Percentiles rank a stretch among this genome's conserved stretches.
These are phyloP conservation scores for Tetrapisispora fleetii DNA, from an alignment of 805 yeast genomes.

Conservation along the genomic window DNA sequence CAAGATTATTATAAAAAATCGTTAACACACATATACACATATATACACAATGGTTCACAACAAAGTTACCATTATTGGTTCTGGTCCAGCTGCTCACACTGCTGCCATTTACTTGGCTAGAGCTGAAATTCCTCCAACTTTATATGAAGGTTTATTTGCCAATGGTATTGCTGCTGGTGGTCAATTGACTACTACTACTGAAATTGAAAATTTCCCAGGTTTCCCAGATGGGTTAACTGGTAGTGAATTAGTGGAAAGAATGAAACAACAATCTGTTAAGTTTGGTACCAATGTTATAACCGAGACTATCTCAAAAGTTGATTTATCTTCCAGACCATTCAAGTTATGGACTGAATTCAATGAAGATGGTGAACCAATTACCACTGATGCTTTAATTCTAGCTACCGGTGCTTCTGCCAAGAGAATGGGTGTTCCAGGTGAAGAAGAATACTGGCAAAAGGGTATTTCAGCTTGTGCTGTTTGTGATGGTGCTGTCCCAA, in stretches of 20 bases:
- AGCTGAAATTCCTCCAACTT: constrained; percentile 88
- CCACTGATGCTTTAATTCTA: constrained; percentile 83
- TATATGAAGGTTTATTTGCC: constrained; percentile 92
- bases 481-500: constrained; percentile 98
- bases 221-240: constrained; percentile 92
- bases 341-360: constrained; percentile 94
- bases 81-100: constrained; percentile 99
- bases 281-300: constrained; percentile 93
- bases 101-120: constrained; percentile 96
- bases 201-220: constrained; percentile 97
- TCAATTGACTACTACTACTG: constrained; percentile 96
- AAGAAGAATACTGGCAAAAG: constrained; percentile 96
- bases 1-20: no score
- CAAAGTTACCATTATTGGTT: constrained; percentile 81
- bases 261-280: constrained; percentile 78
- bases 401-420: constrained; percentile 98
- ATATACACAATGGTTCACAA: constrained; percentile 38
- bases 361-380: constrained; percentile 83
- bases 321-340: constrained; percentile 79
- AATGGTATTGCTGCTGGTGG: constrained; percentile 99
- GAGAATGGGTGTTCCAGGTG: constrained; percentile 90
- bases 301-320: constrained; percentile 90
- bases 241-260: constrained; percentile 78
- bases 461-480: constrained; percentile 99
- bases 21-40: neutral